These are phyloP conservation scores for Scheffersomyces spartinae DNA, from an alignment of 805 yeast genomes.

Conservation along the genomic window DNA sequence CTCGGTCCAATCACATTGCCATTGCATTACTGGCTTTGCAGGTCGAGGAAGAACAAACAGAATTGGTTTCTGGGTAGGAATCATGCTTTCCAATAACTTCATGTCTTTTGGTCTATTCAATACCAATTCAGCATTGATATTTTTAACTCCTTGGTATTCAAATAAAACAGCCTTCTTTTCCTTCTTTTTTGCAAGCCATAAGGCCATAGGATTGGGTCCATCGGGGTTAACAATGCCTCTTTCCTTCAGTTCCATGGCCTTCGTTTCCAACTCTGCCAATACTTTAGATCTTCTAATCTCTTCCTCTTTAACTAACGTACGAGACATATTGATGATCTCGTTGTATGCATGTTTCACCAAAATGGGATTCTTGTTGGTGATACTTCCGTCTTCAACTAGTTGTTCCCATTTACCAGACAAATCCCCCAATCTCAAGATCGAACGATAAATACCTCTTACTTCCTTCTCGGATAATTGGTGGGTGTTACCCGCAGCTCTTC, in stretches of 20 bases:
- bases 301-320: slow-evolving; percentile 49
- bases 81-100: slow-evolving; percentile 44
- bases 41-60: slow-evolving; percentile 46
- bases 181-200: slow-evolving; percentile 54
- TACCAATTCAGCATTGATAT: slow-evolving; percentile 82
- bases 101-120: slow-evolving; percentile 79
- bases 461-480: slow-evolving; percentile 72
- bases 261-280: slow-evolving; percentile 46
- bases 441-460: slow-evolving; percentile 72
- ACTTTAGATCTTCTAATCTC: slow-evolving; percentile 49
- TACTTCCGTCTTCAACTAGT: slow-evolving; percentile 78
- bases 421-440: slow-evolving; percentile 76
- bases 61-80: slow-evolving; percentile 44
- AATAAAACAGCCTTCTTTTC: slow-evolving; percentile 86
- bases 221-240: slow-evolving; percentile 22
- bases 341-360: slow-evolving; percentile 62
- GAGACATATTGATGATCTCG: slow-evolving; percentile 58
- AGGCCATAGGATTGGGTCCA: slow-evolving; percentile 36
- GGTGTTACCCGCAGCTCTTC: slow-evolving; percentile 21
- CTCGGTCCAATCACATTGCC: slow-evolving; percentile 82
- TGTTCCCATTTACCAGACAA: slow-evolving; percentile 69
- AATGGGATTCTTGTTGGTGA: slow-evolving; percentile 76
- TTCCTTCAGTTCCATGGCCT: slow-evolving; percentile 45
- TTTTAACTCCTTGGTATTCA: slow-evolving; percentile 79
- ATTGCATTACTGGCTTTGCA: slow-evolving; percentile 77